These are phyloP conservation scores for Wickerhamiella vanderwaltii DNA, from an alignment of 805 yeast genomes.

Conservation along the genomic window DNA sequence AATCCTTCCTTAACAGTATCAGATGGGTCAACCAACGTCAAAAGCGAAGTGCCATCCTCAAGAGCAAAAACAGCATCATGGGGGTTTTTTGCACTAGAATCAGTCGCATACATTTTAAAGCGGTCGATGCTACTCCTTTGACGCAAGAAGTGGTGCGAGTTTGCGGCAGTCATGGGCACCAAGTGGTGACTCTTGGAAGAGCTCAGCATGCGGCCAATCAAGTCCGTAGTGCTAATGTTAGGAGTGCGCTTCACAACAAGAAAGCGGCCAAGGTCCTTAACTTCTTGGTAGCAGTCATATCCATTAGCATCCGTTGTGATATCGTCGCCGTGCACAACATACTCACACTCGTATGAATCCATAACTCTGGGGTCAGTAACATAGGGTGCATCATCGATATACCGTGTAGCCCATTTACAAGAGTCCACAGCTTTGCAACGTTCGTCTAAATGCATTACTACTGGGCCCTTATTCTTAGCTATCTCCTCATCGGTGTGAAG, in stretches of 20 bases:
- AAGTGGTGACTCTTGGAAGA: slow-evolving; percentile 49
- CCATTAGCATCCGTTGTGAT: slow-evolving; percentile 95
- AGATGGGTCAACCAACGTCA: slow-evolving; percentile 14
- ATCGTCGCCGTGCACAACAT: slow-evolving; percentile 98
- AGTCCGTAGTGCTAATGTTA: slow-evolving; percentile 87
- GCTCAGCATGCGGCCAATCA: slow-evolving; percentile 76
- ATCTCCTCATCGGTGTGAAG: slow-evolving; percentile 90
- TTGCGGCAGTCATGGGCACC: slow-evolving; percentile 24
- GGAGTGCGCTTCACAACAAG: slow-evolving; percentile 88
- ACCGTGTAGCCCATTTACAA: slow-evolving; percentile 74
- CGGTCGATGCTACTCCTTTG: slow-evolving; percentile 14
- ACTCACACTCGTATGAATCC: slow-evolving; percentile 63
- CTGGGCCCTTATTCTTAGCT: slow-evolving; percentile 73
- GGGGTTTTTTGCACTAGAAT: slow-evolving; percentile 16
- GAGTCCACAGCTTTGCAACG: slow-evolving; percentile 76
- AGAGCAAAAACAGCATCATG: slow-evolving; percentile 19
- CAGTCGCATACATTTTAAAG: slow-evolving; percentile 19
- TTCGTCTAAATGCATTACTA: slow-evolving; percentile 77
- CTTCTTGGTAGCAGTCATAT: slow-evolving; percentile 75
- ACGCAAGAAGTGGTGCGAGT: slow-evolving; percentile 12
- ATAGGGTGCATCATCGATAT: slow-evolving; percentile 75
- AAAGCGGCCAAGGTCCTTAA: slow-evolving; percentile 77
- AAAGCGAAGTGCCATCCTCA: slow-evolving; percentile 5
- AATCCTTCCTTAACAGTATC: slow-evolving; percentile 12
- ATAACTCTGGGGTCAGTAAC: slow-evolving; percentile 77